phyloP scores from a whole-genome alignment of 2,329 filamentous ascomycete species.

The Trichoderma pleuroti region DNA sequence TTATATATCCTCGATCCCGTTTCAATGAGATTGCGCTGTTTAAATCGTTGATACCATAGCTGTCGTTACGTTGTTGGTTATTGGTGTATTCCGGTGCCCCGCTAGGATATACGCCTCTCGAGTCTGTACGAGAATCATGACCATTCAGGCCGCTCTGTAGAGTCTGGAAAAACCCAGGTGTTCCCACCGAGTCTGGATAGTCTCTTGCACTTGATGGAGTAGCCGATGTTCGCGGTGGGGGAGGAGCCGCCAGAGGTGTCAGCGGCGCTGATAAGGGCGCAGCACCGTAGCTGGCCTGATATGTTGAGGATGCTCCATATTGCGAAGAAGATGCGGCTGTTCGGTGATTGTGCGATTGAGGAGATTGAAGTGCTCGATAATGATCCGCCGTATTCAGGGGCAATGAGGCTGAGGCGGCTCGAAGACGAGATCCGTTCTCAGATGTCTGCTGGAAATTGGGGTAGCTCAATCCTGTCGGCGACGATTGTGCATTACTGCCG shows the following conservation, averaged over 20 bases:
- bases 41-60: slow-evolving; percentile 2
- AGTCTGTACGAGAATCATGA: slow-evolving; percentile 40
- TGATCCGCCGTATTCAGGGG: slow-evolving; percentile 44
- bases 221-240: slow-evolving; percentile 20
- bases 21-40: background rate
- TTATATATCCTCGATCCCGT: slow-evolving; percentile 13
- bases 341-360: slow-evolving; percentile 2
- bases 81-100: slow-evolving; percentile 29
- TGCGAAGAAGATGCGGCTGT: slow-evolving; percentile 35
- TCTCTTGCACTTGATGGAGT: slow-evolving; percentile 39
- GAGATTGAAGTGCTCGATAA: slow-evolving; percentile 34
- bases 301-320: slow-evolving; percentile 42
- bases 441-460: slow-evolving; percentile 40
- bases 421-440: slow-evolving; percentile 45
- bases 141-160: slow-evolving; percentile 31
- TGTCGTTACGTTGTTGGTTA: slow-evolving; percentile 11
- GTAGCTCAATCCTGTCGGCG: slow-evolving; percentile 50
- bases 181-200: slow-evolving; percentile 49
- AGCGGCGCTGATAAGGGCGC: slow-evolving; percentile 46
- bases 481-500: slow-evolving; percentile 42
- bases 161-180: slow-evolving; percentile 50
- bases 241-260: slow-evolving; percentile 29
- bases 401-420: slow-evolving; percentile 48
- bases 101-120: slow-evolving; percentile 44
- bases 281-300: slow-evolving; percentile 50